Conservation (phyloP, 2,329 filamentous ascomycete genomes). For the Epicoccum nigrum region DNA sequence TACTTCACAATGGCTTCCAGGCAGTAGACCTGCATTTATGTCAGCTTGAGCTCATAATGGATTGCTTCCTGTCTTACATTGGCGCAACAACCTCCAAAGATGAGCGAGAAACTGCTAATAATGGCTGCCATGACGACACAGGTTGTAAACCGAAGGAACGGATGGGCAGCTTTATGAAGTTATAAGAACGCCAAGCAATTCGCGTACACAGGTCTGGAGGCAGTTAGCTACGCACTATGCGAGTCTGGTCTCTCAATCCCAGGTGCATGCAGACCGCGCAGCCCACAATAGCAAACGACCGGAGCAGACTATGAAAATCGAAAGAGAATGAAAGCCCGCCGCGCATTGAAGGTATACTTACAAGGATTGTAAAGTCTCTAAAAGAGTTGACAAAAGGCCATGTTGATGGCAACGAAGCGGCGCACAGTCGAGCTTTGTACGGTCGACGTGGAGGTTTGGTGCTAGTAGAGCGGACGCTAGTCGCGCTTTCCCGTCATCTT, state of each 20-base stretch:
- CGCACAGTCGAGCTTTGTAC: conserved; percentile 8
- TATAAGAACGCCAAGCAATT: too few species aligned
- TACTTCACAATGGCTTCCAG: conserved; percentile 94
- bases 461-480: conserved; percentile 36
- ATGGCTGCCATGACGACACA: conserved; percentile 42
- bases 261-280: background rate
- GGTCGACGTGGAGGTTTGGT: conserved; percentile 41
- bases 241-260: background rate
- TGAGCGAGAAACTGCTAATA: conserved; percentile 73
- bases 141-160: background rate
- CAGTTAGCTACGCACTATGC: background rate
- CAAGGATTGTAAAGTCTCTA: background rate
- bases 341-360: background rate
- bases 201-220: background rate
- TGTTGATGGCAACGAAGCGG: background rate
- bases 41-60: conserved; percentile 12
- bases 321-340: background rate
- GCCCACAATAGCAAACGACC: too few species aligned
- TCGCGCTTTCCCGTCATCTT: conserved; percentile 7
- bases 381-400: background rate
- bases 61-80: conserved; percentile 68
- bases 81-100: conserved; percentile 94
- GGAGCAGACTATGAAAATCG: background rate
- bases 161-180: background rate
- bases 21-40: conserved; percentile 76